Percentiles rank a stretch among this genome's conserved stretches.
Conservation (phyloP, 805 yeast species). For the Wickerhamiella cacticola region DNA sequence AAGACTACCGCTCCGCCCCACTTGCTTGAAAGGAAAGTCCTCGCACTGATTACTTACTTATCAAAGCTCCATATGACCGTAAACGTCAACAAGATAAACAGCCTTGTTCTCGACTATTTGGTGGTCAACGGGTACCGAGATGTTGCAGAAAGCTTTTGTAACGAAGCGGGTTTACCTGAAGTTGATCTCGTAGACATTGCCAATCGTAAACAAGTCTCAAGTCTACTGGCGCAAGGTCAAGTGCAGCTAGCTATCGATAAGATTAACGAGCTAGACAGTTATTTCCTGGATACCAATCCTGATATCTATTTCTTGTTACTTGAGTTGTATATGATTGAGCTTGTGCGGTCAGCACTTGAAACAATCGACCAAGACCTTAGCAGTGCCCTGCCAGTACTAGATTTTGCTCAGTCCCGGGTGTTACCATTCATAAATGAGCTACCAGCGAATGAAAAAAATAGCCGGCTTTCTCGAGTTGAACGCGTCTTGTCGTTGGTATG, state of each 20-base stretch:
- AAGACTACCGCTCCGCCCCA: too few relatives aligned
- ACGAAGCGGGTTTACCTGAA: conserved; percentile 12
- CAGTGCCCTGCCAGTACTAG: conserved; percentile 22
- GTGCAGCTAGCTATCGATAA: conserved; percentile 46
- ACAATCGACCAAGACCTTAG: conserved; percentile 17
- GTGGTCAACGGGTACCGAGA: conserved; percentile 14
- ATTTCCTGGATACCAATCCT: conserved; percentile 49
- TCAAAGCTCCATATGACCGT: background rate
- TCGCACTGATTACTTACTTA: background rate
- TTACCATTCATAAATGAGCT: conserved; percentile 27
- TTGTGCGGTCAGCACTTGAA: conserved; percentile 39
- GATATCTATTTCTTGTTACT: conserved; percentile 60
- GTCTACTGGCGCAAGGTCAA: conserved; percentile 44
- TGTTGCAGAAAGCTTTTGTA: conserved; percentile 13
- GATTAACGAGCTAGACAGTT: conserved; percentile 51
- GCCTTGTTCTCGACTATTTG: conserved; percentile 13
- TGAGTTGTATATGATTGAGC: conserved; percentile 64
- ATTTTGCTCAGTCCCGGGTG: conserved; percentile 33
- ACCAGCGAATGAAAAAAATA: conserved; percentile 13
- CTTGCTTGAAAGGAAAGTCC: too few relatives aligned
- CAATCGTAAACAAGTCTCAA: conserved; percentile 40
- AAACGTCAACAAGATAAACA: conserved; percentile 6
- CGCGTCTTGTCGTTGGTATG: conserved; percentile 70
- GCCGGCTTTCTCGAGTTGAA: conserved; percentile 61
- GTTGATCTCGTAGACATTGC: conserved; percentile 11